Evolutionary conservation across 2,329 filamentous ascomycete species (phyloP).

Genomic region (Trichoderma koningiopsis): DNA sequence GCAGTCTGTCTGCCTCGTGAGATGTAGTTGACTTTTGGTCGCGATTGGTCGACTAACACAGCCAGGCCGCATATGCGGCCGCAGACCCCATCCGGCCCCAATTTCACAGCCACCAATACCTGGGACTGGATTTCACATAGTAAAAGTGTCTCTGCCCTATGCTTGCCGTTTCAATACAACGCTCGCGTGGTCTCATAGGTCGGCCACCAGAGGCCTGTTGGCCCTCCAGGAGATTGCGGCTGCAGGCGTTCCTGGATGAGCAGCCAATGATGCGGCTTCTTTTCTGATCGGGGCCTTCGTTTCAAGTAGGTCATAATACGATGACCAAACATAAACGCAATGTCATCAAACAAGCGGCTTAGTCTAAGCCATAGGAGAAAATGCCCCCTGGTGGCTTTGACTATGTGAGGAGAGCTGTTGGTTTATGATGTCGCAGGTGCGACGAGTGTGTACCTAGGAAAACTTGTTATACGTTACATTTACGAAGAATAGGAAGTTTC

Average conservation of each 20-base stretch:
- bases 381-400: background rate
- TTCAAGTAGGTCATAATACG: background rate
- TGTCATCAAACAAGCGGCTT: conserved; percentile 28
- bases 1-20: conserved; percentile 24
- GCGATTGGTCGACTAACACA: conserved; percentile 26
- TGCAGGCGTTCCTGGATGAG: background rate
- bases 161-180: background rate
- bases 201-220: background rate
- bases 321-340: conserved; percentile 21
- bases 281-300: background rate
- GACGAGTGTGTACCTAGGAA: no score
- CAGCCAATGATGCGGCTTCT: conserved; percentile 1
- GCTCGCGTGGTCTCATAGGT: background rate
- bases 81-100: conserved; percentile 24
- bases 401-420: background rate
- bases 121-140: background rate
- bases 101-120: conserved; percentile 23
- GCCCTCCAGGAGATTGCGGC: background rate
- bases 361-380: conserved; percentile 11
- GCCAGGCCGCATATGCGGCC: conserved; percentile 36
- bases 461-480: background rate
- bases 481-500: background rate
- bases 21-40: background rate
- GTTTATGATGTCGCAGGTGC: background rate
- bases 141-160: background rate